Base-by-base conservation (phyloP, 2,329 filamentous ascomycete species). In the Phyllosticta citrichinensis region DNA sequence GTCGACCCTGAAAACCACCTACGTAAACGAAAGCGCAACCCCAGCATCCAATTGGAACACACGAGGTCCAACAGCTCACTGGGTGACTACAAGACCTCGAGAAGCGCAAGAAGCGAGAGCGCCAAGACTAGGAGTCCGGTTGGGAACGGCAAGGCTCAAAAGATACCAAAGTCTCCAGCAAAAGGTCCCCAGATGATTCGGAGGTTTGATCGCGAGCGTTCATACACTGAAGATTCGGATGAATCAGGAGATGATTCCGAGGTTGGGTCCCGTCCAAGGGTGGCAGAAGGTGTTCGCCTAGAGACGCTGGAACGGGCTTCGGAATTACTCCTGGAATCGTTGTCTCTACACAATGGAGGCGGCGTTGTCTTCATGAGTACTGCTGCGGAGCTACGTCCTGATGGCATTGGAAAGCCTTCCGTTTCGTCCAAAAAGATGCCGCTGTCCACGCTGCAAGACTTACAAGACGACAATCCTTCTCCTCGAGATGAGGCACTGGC, bases 271-370 rank as follows among this genome's bases (percentile, higher is more conserved):
- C 55, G 27, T 19, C 52, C 58, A 24, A 52, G 54, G 2, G 62
- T 72, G 66, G 9, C 72, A 68, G 61, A 73, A 6, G 61, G 63
- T n/a, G 68, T 73, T 2, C 74, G 76, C 62, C 66, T 71, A 1
- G 74, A 75, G 63, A 76, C 76, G 2, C 81, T 81, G 60, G 68
- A 71, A 12, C 73, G 79, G 22, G 80, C 80, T 1, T 78, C 79
- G 0, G 74, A 77, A 30, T 64, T 82, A 0, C 69, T 82, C 3
- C 74, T 75, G 1, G 74, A 80, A 61, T 77, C 78, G n/a, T 68
- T 82, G 10, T 75, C 75, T 50, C 53, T 80, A 5, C 70, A 68
- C 20, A 70, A 71, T 9, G 75, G 78, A 3, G 78, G 80, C n/a
- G 79, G 79, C 2, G 58, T 60, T 2, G 77, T 81, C 12, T 67